Base-by-base conservation (phyloP, 2,329 filamentous ascomycete species). In the Plenodomus biglobosus region DNA sequence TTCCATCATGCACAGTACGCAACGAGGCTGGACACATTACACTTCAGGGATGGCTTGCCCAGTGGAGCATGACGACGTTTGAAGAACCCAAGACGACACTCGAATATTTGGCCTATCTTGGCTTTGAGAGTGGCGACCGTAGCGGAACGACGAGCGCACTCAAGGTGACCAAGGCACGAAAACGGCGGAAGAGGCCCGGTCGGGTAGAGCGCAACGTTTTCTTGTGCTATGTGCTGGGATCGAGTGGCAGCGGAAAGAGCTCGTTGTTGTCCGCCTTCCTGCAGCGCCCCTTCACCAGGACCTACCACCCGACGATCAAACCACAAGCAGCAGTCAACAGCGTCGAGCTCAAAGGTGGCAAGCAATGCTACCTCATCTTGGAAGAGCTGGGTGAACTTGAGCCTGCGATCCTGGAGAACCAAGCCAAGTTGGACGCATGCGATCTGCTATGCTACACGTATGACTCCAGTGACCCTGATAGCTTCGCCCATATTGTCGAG, bases 31-130 rank as follows among this genome's bases (percentile, higher is more conserved):
- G 94, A 0, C 85, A 97, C 69, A 92, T 99, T 53, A 99, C 94
- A 1, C 78, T 99, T 3, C 94, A 99, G 71, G 94, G 94, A 1
- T 99, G 94, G 94, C 82, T 99, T 32, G 94, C 94, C 3, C 94
- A 99, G 65, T 99, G 94, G 94, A 96, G 92, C 69, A 99, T 99
- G 94, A 99, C 94, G 0, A 99, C 94, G 0, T 99, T 97, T 64
- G 85, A 95, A 51, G 92, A 95, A 47, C 92, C 94, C 11, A 95
- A 94, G 68, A 96, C 90, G 0, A 97, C 94, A 0, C 80, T 99
- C 3, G 92, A 95, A 61, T 99, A 99, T 69, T 84, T 99, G 2
- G 94, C 94, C 2, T 96, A 96, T 68, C 85, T 99, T 2, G 94
- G 94, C 1, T 99, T 96, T 64, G 94, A 97, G 68, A 86, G 89